Evolutionary conservation across 768 basidiomycete species (phyloP).

Genomic region (Solioccasus polychromus): DNA sequence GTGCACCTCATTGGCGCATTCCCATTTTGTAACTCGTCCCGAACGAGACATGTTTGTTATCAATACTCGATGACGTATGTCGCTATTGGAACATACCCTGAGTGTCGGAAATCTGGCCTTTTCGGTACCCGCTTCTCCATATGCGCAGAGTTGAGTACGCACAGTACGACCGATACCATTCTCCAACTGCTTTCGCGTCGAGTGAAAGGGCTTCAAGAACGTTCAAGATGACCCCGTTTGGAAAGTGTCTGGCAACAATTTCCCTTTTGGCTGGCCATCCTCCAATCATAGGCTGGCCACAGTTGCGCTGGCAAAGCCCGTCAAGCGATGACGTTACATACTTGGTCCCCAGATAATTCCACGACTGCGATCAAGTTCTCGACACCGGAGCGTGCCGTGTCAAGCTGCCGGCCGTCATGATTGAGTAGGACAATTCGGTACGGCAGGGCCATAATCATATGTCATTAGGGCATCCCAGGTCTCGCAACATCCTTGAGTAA

Average conservation of each 20-base stretch:
- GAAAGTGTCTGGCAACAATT: no score
- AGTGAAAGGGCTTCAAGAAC: slow-evolving; percentile 81
- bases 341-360: no score
- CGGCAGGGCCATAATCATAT: slow-evolving; percentile 66
- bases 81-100: slow-evolving; percentile 50
- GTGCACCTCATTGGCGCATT: slow-evolving; percentile 86
- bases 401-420: slow-evolving; percentile 73
- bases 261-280: no score
- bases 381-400: slow-evolving; percentile 78
- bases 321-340: no score
- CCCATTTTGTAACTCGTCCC: slow-evolving; percentile 99
- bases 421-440: slow-evolving; percentile 79
- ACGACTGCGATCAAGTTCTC: slow-evolving; percentile 84
- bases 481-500: slow-evolving; percentile 81
- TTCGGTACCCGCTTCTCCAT: slow-evolving; percentile 84
- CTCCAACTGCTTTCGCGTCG: slow-evolving; percentile 77
- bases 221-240: no score
- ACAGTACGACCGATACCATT: slow-evolving; percentile 81
- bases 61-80: slow-evolving; percentile 48
- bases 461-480: slow-evolving; percentile 82
- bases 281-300: no score
- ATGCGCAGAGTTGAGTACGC: slow-evolving; percentile 82
- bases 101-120: slow-evolving; percentile 77
- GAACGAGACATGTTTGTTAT: neutral
- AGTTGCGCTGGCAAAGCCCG: no score